Evolutionary conservation across 805 yeast species (phyloP), one percentile per base, ranked within the genome.

Genomic region (Diddensiella transvaalensis): DNA sequence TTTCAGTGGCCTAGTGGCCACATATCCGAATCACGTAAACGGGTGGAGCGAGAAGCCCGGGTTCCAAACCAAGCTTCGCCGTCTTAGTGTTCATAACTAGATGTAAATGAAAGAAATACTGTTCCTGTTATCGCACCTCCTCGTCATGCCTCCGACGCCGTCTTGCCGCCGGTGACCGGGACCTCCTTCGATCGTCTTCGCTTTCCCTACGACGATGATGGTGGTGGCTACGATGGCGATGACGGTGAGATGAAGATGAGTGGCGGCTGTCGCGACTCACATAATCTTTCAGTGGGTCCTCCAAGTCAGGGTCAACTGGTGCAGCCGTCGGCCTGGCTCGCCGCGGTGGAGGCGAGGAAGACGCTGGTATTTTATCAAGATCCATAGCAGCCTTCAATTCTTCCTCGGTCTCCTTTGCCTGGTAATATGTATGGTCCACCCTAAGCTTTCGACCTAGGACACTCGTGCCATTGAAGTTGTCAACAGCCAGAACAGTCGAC

Each of bases 401-500:
- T 10, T 57, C 61, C 38, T 57, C 62, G 2, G 48, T 78, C 11
- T 74, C 75, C 55, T 74, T 69, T 33, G 83, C 77, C 50, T 73
- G 76, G 60, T 76, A 85, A 50, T 77, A 72, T 2, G 82, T 77
- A 69, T 87, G 96, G 60, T 87, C 95, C 1, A 88, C 93, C 48
- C 77, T 69, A 1, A 83, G 55, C 6, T 52, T 45, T 29, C 76
- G 64, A 6, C 82, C 87, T 37, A 76, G 72, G 0, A 86, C 52
- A 22, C 60, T 67, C 0, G 72, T 63, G 1, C 96, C 96, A 61
- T 87, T 87, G 53, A 91, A 71, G 62, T 91, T 91, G 65, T 91
- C 98, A 2, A 91, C 82, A 0, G 97, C 96, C 22, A 91, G 69
- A 0, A 87, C 76, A 17, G 95, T 80, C 1, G 95, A 84, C 43